These are phyloP conservation scores for Scenedesmus sp. DNA, from an alignment of 163 green algal species.

Conservation along the genomic window DNA sequence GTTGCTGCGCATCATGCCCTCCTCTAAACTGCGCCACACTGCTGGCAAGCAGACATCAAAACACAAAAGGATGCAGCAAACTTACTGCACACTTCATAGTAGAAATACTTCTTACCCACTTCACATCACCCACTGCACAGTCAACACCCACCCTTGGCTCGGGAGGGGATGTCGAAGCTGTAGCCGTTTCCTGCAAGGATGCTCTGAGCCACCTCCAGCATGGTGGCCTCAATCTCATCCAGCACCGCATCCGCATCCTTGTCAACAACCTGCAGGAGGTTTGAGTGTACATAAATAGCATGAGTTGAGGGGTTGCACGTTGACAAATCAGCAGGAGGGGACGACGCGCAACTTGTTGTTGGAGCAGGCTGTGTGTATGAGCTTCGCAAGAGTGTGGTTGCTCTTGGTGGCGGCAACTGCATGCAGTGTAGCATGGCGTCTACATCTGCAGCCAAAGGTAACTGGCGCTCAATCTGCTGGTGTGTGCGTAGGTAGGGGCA, in stretches of 20 bases:
- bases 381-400: too few species aligned
- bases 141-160: conserved; percentile 68
- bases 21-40: too few species aligned
- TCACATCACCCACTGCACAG: neutral
- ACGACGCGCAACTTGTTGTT: too few species aligned
- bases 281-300: too few species aligned
- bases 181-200: conserved; percentile 65
- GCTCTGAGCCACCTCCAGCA: conserved; percentile 66
- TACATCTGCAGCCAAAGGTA: neutral
- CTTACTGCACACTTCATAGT: too few species aligned
- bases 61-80: neutral
- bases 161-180: conserved; percentile 82
- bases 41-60: too few species aligned
- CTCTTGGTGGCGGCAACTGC: too few species aligned
- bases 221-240: conserved; percentile 85
- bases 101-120: neutral
- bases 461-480: neutral
- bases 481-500: neutral
- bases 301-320: too few species aligned
- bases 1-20: too few species aligned
- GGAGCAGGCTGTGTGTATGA: too few species aligned
- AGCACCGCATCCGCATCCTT: conserved; percentile 86
- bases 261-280: conserved; percentile 81
- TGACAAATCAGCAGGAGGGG: too few species aligned
- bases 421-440: too few species aligned